These are phyloP conservation scores for Pleurozium schreberi DNA, from an alignment of 225 moss, liverwort and hornwort species.

Conservation along the genomic window DNA sequence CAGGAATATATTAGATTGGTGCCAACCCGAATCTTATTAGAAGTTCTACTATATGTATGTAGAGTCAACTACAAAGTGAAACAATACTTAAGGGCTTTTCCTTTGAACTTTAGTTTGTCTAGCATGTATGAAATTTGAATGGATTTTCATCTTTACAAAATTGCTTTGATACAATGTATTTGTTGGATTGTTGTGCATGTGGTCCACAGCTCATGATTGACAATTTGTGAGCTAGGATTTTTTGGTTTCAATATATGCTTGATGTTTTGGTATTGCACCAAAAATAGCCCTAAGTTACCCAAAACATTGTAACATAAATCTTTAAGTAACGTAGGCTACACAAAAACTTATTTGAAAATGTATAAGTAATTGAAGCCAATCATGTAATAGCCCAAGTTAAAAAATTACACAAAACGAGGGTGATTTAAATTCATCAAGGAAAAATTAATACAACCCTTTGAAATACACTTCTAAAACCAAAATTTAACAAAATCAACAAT, in stretches of 20 bases:
- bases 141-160: not conserved
- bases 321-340: not conserved
- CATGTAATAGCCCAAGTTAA: not conserved
- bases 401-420: not conserved
- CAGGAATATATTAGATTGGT: too few species aligned
- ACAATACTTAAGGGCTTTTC: not conserved
- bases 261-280: not conserved
- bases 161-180: not conserved
- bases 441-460: not conserved
- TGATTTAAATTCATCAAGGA: not conserved
- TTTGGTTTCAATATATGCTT: not conserved
- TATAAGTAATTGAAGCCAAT: not conserved
- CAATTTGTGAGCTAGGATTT: not conserved
- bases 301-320: not conserved
- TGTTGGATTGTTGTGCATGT: not conserved
- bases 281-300: not conserved
- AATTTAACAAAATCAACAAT: too few species aligned
- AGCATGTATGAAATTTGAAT: not conserved
- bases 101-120: not conserved
- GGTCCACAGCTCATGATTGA: not conserved
- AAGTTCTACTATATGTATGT: too few species aligned
- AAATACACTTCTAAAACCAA: not conserved
- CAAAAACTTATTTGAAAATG: not conserved
- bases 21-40: too few species aligned
- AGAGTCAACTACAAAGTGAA: not conserved